Evolutionary conservation across 352 stramenopile species (phyloP).

Genomic region (Globisporangium paroecandrum): DNA sequence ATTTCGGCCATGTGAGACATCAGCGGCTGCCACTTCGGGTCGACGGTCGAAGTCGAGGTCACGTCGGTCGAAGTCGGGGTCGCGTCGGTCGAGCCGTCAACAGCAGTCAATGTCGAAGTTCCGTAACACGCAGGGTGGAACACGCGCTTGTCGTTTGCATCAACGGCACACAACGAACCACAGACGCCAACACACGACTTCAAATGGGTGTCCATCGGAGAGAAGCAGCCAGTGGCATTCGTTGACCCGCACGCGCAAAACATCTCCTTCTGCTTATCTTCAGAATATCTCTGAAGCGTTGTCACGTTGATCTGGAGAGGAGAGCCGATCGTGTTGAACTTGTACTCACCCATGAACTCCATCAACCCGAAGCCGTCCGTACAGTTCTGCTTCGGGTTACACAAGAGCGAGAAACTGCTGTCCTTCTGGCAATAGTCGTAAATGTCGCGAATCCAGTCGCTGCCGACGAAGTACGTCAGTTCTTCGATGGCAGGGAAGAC

Average conservation of each 20-base stretch:
- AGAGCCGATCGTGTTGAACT: slow-evolving; percentile 57
- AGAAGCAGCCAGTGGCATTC: slow-evolving; percentile 42
- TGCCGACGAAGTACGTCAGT: slow-evolving; percentile 55
- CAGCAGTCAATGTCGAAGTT: slow-evolving; percentile 30
- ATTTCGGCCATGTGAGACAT: slow-evolving; percentile 36
- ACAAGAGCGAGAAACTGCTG: slow-evolving; percentile 52
- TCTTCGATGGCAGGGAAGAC: slow-evolving; percentile 56
- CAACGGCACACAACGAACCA: slow-evolving; percentile 44
- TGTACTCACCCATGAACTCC: slow-evolving; percentile 60
- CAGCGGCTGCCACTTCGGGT: slow-evolving; percentile 38
- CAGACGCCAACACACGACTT: slow-evolving; percentile 52
- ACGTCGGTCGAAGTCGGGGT: slow-evolving; percentile 12
- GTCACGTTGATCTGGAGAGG: slow-evolving; percentile 63
- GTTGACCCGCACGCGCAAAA: slow-evolving; percentile 43
- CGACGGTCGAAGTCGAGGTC: slow-evolving; percentile 9
- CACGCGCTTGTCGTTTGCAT: slow-evolving; percentile 25
- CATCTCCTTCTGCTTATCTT: slow-evolving; percentile 27
- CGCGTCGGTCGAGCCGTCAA: slow-evolving; percentile 17
- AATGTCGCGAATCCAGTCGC: slow-evolving; percentile 59
- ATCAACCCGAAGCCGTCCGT: slow-evolving; percentile 50
- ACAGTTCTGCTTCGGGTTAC: slow-evolving; percentile 52
- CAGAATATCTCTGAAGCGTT: slow-evolving; percentile 31
- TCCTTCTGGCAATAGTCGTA: slow-evolving; percentile 64
- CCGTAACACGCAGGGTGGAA: slow-evolving; percentile 30
- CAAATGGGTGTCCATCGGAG: slow-evolving; percentile 43